Base-by-base conservation (phyloP, 208 protist species). In the Trypanosoma mega region DNA sequence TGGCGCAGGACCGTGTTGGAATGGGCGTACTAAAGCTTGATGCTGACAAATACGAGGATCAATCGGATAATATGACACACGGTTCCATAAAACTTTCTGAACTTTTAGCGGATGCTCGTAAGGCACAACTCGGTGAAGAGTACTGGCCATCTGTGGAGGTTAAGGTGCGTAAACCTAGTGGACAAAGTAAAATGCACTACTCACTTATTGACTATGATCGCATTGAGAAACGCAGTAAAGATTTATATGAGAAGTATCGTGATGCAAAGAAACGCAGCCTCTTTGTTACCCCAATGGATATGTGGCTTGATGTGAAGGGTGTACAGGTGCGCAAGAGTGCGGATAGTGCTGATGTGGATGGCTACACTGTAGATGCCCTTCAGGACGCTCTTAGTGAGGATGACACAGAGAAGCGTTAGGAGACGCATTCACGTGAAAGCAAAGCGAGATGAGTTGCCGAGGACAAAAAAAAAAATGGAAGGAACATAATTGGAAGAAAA, bases 81-180 rank as follows among this genome's bases (percentile, higher is more conserved):
- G 90, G 86, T 30, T 71, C 76, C 23, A 63, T 50, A n/a, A 91
- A 92, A 75, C 52, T 96, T 11, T 85, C 77, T 0, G 80, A 91
- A 58, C 59, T 96, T n/a, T 55, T 96, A n/a, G 78, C 84, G 4
- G 90, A 96, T 24, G 58, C 90, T n/a, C 78, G 85, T 37, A 96
- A 96, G 77, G 84, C 90, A 43, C 83, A 91, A 57, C 67, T 96
- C 8, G 90, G 90, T 5, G 61, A 68, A 24, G 85, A 96, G 78
- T 96, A 96, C 70, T 90, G 82, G 79, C 90, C 90, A 14, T 83
- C 86, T 2, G 90, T 96, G 11, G 90, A 96, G 74, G 76, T 96
- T 29, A 96, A 96, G 73, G 90, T 96, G 56, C 85, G 90, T 12
- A 72, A 70, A 3, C 85, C 84, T 11, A 90, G 77, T 59, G 90